phyloP scores from a whole-genome alignment of 208 protist genomes.

The Leishmania lainsoni region DNA sequence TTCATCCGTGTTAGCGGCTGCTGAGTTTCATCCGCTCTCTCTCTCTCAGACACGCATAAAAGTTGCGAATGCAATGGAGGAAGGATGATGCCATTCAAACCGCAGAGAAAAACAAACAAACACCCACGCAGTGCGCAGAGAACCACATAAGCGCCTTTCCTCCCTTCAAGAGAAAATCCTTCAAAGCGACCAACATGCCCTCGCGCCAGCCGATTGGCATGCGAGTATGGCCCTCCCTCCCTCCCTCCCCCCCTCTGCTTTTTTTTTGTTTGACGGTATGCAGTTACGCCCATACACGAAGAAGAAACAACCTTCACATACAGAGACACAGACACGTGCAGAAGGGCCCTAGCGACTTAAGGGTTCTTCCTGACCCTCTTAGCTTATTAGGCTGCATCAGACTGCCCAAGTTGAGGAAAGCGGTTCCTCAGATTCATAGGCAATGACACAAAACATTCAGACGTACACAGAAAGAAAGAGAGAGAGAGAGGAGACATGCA shows the following conservation, averaged over 20 bases:
- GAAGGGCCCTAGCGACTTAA: neutral
- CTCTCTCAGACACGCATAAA: neutral
- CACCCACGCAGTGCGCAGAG: constrained; percentile 4
- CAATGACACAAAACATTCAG: neutral
- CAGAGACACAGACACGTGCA: neutral
- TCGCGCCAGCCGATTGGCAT: too few relatives aligned
- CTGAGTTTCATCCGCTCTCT: neutral
- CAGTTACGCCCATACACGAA: neutral
- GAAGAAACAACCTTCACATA: neutral
- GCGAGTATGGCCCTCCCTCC: too few relatives aligned
- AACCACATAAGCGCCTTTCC: neutral
- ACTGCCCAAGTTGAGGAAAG: neutral
- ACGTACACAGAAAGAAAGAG: neutral
- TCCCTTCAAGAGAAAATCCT: too few relatives aligned
- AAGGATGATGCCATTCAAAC: neutral
- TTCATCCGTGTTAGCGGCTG: neutral
- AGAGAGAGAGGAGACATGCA: constrained; percentile 1
- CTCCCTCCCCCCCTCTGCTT: too few relatives aligned
- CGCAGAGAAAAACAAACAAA: constrained; percentile 15
- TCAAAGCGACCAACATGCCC: too few relatives aligned
- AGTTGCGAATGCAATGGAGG: neutral
- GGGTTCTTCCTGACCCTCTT: neutral
- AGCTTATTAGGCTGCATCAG: neutral
- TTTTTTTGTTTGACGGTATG: neutral
- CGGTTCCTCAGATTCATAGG: neutral